A percentile compares a stretch with the other conserved stretches of the same genome.
phyloP scores from a whole-genome alignment of 495 filamentous ascomycete species.

The Hyaloscypha finlandica region DNA sequence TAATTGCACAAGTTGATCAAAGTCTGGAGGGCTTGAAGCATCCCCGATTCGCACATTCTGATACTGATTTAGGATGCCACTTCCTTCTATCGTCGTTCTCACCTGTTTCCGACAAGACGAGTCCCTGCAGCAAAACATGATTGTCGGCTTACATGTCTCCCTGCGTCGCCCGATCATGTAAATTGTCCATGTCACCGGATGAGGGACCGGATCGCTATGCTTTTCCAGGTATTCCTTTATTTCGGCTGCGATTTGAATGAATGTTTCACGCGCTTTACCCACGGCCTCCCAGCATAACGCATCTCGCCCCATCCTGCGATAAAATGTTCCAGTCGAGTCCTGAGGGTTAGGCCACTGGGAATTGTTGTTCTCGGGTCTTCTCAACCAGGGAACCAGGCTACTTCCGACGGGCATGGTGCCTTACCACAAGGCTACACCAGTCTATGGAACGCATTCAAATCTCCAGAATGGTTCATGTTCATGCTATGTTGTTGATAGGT shows the following conservation, averaged over 20 bases:
- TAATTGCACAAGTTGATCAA: too few relatives aligned
- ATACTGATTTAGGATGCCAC: slow-evolving; percentile 14
- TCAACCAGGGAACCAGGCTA: too few relatives aligned
- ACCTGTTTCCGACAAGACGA: background rate
- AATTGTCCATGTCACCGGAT: slow-evolving; percentile 10
- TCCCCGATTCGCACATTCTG: background rate
- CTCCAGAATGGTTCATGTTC: too few relatives aligned
- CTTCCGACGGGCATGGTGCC: too few relatives aligned
- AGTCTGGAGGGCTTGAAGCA: too few relatives aligned
- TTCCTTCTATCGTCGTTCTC: slow-evolving; percentile 4
- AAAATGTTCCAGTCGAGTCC: too few relatives aligned
- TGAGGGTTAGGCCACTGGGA: too few relatives aligned
- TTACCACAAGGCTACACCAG: too few relatives aligned
- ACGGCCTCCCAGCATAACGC: slow-evolving; percentile 13
- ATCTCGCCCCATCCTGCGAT: too few relatives aligned
- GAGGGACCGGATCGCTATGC: slow-evolving; percentile 6
- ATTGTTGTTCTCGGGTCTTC: background rate
- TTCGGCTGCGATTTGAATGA: slow-evolving; percentile 6
- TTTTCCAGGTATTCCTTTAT: slow-evolving; percentile 19
- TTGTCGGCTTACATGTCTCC: background rate
- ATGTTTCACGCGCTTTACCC: background rate
- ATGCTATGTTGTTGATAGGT: too few relatives aligned
- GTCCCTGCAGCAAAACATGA: slow-evolving; percentile 12
- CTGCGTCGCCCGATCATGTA: slow-evolving; percentile 11
- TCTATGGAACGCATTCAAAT: too few relatives aligned